Evolutionary conservation across 1,284 basidiomycete genomes (phyloP), one percentile per base, ranked within the genome.

Genomic region (Puccinia polysora): DNA sequence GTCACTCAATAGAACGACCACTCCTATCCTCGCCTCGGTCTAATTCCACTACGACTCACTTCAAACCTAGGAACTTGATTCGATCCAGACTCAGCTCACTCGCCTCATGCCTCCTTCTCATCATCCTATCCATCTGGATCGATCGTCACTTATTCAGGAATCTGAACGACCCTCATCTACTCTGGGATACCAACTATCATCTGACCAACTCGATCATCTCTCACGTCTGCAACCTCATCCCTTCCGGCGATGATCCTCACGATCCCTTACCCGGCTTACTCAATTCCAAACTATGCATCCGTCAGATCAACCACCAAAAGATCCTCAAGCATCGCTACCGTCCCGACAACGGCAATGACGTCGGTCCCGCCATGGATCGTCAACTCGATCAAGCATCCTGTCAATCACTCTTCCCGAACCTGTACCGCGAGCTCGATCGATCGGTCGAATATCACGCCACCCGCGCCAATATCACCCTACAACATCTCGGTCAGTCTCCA

Each of bases 401-500:
- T 20, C n/a, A 52, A 4, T 34, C 15, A n/a, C 43, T 50, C 8
- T 70, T 70, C 36, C 67, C 67, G 0, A 70, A 70, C 36, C 56
- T 60, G 7, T 60, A 60, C 15, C n/a, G 60, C 10, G 67, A 70
- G 60, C 45, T 70, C 18, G 45, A 60, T 34, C 55, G 67, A 14
- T 55, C 56, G 7, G 56, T 59, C 23, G 34, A 50, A 23, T 70
- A 70, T 30, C 32, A 52, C 25, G 47, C 43, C 4, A 38, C 56
- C 15, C 32, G 56, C 2, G 43, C 32, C 2, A 68, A 68, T 15
- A 34, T 70, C 28, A 60, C 56, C 23, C 32, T 38, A 10, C 43
- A 70, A 6, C 56, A 70, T 25, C 67, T 70, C n/a, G 56, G 67
- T 70, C 50, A 12, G 65, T 59, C 25, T 25, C 20, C n/a, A 5